These are phyloP conservation scores for Anisodus tanguticus DNA, from an alignment of 257 asterid species.

Conservation along the genomic window DNA sequence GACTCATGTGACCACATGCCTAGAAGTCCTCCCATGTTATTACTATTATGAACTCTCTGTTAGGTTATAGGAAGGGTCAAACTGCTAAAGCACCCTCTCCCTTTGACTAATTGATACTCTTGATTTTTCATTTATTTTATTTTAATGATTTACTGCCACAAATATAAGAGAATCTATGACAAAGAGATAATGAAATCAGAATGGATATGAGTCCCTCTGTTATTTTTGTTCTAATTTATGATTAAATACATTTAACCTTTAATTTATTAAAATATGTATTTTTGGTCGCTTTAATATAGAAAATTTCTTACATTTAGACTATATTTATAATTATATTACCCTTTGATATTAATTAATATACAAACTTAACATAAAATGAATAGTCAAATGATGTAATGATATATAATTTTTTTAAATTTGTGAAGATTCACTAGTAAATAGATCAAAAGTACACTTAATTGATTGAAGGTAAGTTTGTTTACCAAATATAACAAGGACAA, in stretches of 20 bases:
- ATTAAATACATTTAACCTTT: too few species aligned
- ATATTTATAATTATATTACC: background rate
- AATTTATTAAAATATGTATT: too few species aligned
- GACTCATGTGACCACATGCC: slow-evolving; percentile 65
- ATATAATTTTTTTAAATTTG: too few species aligned
- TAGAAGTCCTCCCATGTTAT: slow-evolving; percentile 57
- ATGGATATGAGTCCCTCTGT: background rate
- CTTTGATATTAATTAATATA: background rate
- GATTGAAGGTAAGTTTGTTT: background rate
- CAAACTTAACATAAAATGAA: background rate
- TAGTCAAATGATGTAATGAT: too few species aligned
- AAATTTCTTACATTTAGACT: too few species aligned
- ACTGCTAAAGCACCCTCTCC: slow-evolving; percentile 34
- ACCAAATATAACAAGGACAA: background rate
- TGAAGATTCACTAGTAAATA: too few species aligned
- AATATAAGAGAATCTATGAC: background rate
- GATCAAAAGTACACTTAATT: background rate
- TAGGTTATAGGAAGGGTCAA: slow-evolving; percentile 36
- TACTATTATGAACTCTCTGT: slow-evolving; percentile 33
- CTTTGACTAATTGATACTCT: slow-evolving; percentile 42
- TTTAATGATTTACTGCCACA: background rate
- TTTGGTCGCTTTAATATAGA: too few species aligned
- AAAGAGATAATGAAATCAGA: background rate
- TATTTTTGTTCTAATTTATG: background rate
- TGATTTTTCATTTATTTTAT: slow-evolving; percentile 34